Evolutionary conservation across 2,329 filamentous ascomycete species (phyloP), one percentile per base, ranked within the genome.

Genomic region (Microdochium bolleyi): DNA sequence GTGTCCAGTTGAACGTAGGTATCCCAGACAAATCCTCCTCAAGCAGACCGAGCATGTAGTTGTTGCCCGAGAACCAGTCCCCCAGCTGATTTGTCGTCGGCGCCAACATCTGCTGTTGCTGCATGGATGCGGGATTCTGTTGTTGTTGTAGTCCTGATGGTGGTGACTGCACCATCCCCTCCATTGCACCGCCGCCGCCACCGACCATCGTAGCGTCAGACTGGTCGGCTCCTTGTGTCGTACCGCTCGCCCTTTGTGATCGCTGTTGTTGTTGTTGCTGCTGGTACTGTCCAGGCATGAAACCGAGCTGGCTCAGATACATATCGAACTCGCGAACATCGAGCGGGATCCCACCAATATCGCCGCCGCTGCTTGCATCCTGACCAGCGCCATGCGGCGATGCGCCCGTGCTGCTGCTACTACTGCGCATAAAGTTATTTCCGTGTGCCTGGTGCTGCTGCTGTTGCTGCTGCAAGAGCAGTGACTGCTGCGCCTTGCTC

Each of bases 401-500:
- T 22, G n/a, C 24, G 22, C 22, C 24, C 3, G 3, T 14, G 8
- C 7, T n/a, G 24, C 19, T 22, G 48, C 48, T 14, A n/a, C 7
- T n/a, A 14, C 19, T 22, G 48, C 48, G 24, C 24, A 27, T 49
- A 14, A 27, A 49, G 24, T 19, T n/a, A n/a, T 27, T 19, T 9
- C 24, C 48, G 24, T 21, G 8, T 19, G 14, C 16, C 24, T 49
- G 48, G 3, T 49, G 46, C 3, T 25, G 34, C 7, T 24, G 34
- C 27, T 54, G 61, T 34, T 58, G 64, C 53, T 70, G 57, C 68
- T 70, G 63, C 21, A 46, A 19, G 41, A 46, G 41, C 41, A 46
- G 16, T 19, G n/a, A 22, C 55, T 66, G 61, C 49, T 60, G 59
- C 22, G 62, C 64, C 50, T 78, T 80, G 2, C 79, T 77, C 60